These are phyloP conservation scores for Chytriomyces sp. DNA, from an alignment of 192 early-diverging fungal genomes.

Conservation along the genomic window DNA sequence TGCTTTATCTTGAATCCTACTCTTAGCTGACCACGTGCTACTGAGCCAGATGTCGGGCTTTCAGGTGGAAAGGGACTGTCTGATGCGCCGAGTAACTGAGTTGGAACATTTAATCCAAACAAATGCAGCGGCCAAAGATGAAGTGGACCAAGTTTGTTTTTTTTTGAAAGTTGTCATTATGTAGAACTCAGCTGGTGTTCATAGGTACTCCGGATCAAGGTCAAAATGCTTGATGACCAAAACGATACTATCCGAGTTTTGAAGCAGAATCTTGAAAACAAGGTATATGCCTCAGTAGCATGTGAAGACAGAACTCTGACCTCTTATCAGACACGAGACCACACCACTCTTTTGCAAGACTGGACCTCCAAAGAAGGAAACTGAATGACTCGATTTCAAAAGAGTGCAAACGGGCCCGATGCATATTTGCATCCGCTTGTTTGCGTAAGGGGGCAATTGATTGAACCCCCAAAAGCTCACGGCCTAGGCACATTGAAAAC, in stretches of 20 bases:
- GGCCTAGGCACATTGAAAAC: conserved; percentile 22
- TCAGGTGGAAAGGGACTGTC: background rate
- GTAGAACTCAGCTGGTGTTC: background rate
- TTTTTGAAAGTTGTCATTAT: background rate
- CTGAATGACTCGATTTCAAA: conserved; percentile 23
- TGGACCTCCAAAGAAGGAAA: conserved; percentile 33
- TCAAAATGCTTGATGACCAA: conserved; percentile 64
- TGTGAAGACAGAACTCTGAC: background rate
- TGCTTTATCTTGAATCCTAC: background rate
- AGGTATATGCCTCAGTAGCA: conserved; percentile 28
- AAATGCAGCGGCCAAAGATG: background rate
- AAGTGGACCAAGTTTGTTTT: background rate
- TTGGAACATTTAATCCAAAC: background rate
- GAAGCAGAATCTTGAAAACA: conserved; percentile 61
- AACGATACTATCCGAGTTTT: conserved; percentile 53
- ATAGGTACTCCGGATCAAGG: conserved; percentile 51
- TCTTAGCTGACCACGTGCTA: background rate
- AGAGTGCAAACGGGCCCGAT: background rate
- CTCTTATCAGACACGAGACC: conserved; percentile 30
- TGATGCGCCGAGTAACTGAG: background rate
- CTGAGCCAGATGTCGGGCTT: background rate
- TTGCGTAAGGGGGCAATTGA: conserved; percentile 30
- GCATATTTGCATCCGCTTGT: too few species aligned
- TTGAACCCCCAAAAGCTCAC: background rate
- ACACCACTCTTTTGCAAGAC: conserved; percentile 38